A percentile compares a stretch with the other conserved stretches of the same genome.
Conservation (phyloP, 2,329 filamentous ascomycete species). For the Aureobasidium sp. region DNA sequence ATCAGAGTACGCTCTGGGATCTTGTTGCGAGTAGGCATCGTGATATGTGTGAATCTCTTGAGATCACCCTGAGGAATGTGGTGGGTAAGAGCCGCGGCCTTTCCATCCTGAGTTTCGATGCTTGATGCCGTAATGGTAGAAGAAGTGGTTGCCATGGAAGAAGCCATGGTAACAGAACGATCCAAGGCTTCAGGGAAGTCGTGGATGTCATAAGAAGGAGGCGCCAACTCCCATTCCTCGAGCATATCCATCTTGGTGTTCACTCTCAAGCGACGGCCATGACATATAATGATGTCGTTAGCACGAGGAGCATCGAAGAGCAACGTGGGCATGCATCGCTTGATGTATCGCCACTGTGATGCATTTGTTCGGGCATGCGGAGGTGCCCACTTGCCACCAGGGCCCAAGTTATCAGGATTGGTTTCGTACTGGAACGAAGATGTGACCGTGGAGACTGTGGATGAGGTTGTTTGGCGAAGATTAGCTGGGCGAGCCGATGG, state of each 20-base stretch:
- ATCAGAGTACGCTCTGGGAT: background rate
- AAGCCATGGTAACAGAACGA: background rate
- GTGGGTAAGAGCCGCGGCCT: background rate
- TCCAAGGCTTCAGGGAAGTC: conserved; percentile 19
- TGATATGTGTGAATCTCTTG: background rate
- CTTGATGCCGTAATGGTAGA: background rate
- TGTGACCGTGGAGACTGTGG: conserved; percentile 18
- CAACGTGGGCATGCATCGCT: conserved; percentile 38
- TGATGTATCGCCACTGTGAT: conserved; percentile 36
- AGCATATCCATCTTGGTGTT: conserved; percentile 34
- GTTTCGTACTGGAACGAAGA: background rate
- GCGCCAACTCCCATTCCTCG: conserved; percentile 32
- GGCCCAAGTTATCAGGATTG: conserved; percentile 21
- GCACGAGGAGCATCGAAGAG: conserved; percentile 35
- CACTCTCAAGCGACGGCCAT: conserved; percentile 35
- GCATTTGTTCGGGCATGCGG: conserved; percentile 25
- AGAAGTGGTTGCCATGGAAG: background rate
- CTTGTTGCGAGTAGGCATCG: background rate
- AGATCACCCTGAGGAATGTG: background rate
- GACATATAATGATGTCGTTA: conserved; percentile 35
- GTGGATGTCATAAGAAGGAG: conserved; percentile 37
- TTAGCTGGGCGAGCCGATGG: conserved; percentile 15
- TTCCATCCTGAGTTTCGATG: background rate
- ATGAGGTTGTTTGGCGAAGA: conserved; percentile 19
- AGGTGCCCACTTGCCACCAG: conserved; percentile 26